Conservation (phyloP, 306 rosid genomes). For the Sesbania bispinosa region DNA sequence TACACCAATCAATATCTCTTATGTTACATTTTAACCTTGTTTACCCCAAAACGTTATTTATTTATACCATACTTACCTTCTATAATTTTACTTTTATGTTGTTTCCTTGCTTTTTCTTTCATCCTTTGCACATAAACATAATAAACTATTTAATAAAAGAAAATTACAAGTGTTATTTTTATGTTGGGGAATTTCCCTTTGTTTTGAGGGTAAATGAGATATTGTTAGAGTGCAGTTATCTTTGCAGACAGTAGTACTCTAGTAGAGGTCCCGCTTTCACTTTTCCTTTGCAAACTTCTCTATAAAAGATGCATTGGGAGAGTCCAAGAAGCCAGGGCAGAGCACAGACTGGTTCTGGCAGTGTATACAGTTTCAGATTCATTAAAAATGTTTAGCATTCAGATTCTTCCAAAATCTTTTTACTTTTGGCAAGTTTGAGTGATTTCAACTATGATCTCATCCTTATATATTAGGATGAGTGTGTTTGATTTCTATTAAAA, state of each 20-base stretch:
- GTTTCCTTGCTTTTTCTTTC: neutral
- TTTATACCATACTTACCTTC: neutral
- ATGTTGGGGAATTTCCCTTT: neutral
- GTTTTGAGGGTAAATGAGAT: conserved; percentile 1
- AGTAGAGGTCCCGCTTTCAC: conserved; percentile 7
- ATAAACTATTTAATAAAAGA: neutral
- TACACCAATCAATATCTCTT: conserved; percentile 31
- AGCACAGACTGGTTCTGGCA: conserved; percentile 31
- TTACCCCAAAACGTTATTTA: conserved; percentile 17
- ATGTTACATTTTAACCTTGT: conserved; percentile 18
- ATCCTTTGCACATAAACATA: neutral
- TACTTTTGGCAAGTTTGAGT: neutral
- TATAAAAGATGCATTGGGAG: conserved; percentile 42
- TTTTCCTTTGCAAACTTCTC: conserved; percentile 28
- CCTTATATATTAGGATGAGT: too few species aligned
- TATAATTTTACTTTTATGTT: neutral
- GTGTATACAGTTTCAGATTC: conserved; percentile 28
- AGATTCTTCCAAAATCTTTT: conserved; percentile 33
- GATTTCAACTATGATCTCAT: conserved; percentile 20
- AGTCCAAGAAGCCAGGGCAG: conserved; percentile 31
- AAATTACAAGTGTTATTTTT: neutral
- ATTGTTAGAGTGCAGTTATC: conserved; percentile 8
- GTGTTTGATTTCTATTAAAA: too few species aligned
- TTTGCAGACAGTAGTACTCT: conserved; percentile 20
- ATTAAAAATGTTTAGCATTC: conserved; percentile 23